These are phyloP conservation scores for Aspergillus tubingensis DNA, from an alignment of 2,329 filamentous ascomycete genomes.

Conservation along the genomic window DNA sequence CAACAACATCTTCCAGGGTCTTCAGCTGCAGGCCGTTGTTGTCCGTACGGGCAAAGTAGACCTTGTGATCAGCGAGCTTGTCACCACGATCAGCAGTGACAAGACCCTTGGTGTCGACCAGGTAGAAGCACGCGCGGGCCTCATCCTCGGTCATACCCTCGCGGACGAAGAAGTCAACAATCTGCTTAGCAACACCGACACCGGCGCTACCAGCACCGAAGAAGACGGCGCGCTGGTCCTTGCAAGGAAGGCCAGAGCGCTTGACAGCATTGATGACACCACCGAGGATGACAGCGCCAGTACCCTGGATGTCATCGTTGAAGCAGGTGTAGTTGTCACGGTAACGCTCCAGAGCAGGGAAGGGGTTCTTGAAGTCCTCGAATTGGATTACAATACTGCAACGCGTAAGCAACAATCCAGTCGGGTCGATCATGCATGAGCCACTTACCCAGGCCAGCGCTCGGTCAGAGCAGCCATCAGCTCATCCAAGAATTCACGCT, in stretches of 20 bases:
- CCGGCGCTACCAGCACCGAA: conserved; percentile 94
- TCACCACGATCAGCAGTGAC: conserved; percentile 92
- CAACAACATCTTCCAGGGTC: conserved; percentile 85
- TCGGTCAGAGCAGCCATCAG: conserved; percentile 91
- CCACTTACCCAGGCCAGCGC: conserved; percentile 64
- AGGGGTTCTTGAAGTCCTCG: conserved; percentile 97
- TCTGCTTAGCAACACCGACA: conserved; percentile 96
- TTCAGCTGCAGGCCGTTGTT: conserved; percentile 68
- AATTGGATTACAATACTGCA: conserved; percentile 78
- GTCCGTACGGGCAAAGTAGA: conserved; percentile 67
- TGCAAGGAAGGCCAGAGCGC: conserved; percentile 77
- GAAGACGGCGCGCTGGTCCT: conserved; percentile 93
- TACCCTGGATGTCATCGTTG: conserved; percentile 98
- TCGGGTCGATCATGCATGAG: conserved; percentile 12
- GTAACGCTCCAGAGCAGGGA: conserved; percentile 89
- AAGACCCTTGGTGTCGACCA: conserved; percentile 94
- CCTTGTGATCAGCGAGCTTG: conserved; percentile 84
- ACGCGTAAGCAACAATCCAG: conserved; percentile 25
- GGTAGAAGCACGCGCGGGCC: conserved; percentile 90
- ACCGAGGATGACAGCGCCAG: conserved; percentile 88
- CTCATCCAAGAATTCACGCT: conserved; percentile 93
- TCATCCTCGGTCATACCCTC: conserved; percentile 86
- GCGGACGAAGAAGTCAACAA: conserved; percentile 94
- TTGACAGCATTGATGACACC: conserved; percentile 78
- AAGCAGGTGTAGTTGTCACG: conserved; percentile 89